These are phyloP conservation scores for Colletotrichum acutatum DNA, from an alignment of 2,329 filamentous ascomycete genomes.

Conservation along the genomic window DNA sequence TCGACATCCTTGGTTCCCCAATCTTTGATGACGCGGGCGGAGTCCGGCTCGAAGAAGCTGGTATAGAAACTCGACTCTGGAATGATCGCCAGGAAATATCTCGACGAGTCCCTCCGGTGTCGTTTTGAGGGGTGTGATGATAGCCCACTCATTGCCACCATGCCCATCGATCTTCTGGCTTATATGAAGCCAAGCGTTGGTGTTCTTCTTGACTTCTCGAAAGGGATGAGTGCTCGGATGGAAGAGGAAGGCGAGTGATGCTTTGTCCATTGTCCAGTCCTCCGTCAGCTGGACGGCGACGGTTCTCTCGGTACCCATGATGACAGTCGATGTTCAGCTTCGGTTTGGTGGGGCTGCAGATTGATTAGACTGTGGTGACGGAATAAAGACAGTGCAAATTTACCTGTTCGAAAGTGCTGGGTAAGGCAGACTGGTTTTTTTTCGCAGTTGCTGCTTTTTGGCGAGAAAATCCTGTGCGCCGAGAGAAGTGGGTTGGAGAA, in stretches of 20 bases:
- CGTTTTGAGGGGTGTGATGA: background rate
- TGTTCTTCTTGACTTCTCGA: background rate
- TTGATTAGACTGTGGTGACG: background rate
- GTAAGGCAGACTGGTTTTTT: background rate
- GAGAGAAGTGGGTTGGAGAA: background rate
- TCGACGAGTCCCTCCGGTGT: background rate
- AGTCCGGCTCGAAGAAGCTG: background rate
- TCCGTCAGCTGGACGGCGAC: background rate
- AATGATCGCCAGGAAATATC: background rate
- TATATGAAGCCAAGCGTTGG: background rate
- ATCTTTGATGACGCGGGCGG: background rate
- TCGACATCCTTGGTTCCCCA: background rate
- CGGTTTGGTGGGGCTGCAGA: background rate
- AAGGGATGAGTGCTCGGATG: background rate
- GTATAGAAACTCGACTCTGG: background rate
- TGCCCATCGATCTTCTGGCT: background rate
- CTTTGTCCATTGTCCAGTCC: background rate
- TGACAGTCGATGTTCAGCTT: background rate
- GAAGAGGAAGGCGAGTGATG: background rate
- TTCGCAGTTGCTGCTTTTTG: background rate
- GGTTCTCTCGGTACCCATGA: background rate
- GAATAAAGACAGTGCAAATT: background rate
- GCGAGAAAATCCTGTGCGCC: background rate
- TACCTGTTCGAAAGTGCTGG: background rate
- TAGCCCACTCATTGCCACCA: background rate